phyloP scores from a whole-genome alignment of 768 basidiomycete species.

The Leccinum longicurvipes region DNA sequence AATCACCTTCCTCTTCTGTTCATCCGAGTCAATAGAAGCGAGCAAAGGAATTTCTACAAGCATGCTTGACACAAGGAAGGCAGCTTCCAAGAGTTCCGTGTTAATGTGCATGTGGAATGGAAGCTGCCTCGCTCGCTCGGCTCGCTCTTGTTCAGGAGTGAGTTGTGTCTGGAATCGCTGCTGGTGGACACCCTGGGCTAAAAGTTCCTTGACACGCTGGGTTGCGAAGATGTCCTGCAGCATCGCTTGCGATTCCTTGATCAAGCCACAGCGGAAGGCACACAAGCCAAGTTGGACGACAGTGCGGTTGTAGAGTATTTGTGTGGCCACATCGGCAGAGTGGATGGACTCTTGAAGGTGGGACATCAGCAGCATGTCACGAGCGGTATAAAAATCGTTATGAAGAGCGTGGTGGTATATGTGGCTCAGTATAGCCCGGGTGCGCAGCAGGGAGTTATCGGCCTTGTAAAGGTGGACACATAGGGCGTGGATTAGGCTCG shows the following conservation, averaged over 20 bases:
- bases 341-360: constrained; percentile 96
- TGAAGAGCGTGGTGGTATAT: constrained; percentile 97
- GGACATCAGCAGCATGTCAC: constrained; percentile 98
- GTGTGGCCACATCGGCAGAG: constrained; percentile 93
- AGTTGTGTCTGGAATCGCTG: constrained; percentile 79
- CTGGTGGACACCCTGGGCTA: constrained; percentile 95
- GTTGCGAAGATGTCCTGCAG: constrained; percentile 96
- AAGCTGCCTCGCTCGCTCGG: constrained; percentile 91
- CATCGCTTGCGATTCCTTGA: constrained; percentile 90
- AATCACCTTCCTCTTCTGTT: constrained; percentile 87
- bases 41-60: constrained; percentile 94
- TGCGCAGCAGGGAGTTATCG: constrained; percentile 87
- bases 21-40: constrained; percentile 92
- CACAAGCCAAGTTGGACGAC: constrained; percentile 96
- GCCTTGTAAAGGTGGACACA: constrained; percentile 93
- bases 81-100: constrained; percentile 94
- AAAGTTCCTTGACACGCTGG: constrained; percentile 93
- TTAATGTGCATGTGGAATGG: constrained; percentile 99
- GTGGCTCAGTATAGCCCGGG: constrained; percentile 95
- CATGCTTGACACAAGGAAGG: constrained; percentile 98
- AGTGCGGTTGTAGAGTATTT: constrained; percentile 96
- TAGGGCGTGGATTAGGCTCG: constrained; percentile 80
- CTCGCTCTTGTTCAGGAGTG: constrained; percentile 93
- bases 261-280: constrained; percentile 92
- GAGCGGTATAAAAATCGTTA: constrained; percentile 94